Percentiles rank a stretch among this genome's conserved stretches.
These are phyloP conservation scores for Austroboletus novae-zelandiae DNA, from an alignment of 1,284 basidiomycete species.

Conservation along the genomic window DNA sequence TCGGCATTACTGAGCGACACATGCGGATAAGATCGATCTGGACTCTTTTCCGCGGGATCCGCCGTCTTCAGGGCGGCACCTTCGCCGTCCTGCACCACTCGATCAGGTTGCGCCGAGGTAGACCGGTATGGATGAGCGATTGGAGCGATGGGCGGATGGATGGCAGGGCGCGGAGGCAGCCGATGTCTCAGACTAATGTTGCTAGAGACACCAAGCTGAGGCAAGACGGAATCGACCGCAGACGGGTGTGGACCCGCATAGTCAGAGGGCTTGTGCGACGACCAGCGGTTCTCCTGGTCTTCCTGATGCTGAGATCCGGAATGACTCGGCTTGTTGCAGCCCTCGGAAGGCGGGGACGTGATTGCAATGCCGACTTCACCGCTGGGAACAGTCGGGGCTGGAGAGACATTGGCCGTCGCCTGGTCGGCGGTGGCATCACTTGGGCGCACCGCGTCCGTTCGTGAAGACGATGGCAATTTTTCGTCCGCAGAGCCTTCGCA, in stretches of 20 bases:
- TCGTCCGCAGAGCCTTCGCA: constrained; percentile 28
- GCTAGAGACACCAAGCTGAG: constrained; percentile 23
- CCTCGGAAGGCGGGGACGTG: constrained; percentile 53
- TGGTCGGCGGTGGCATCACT: constrained; percentile 31
- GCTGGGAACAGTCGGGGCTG: constrained; percentile 15
- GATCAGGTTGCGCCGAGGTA: not conserved
- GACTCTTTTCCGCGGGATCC: not conserved
- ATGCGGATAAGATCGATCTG: constrained; percentile 13
- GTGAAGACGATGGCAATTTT: constrained; percentile 24
- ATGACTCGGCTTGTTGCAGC: constrained; percentile 43
- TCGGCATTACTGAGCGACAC: constrained; percentile 37
- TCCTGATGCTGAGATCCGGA: constrained; percentile 33
- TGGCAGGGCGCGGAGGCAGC: constrained; percentile 45
- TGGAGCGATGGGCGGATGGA: constrained; percentile 17
- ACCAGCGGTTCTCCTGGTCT: constrained; percentile 5
- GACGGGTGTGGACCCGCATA: constrained; percentile 51
- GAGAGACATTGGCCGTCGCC: constrained; percentile 19
- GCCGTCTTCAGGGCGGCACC: not conserved
- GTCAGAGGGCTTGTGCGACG: constrained; percentile 31
- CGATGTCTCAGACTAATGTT: constrained; percentile 47
- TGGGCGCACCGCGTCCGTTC: constrained; percentile 39
- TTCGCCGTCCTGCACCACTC: not conserved
- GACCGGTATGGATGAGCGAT: constrained; percentile 27
- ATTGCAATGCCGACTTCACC: constrained; percentile 63
- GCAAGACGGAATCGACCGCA: constrained; percentile 20